These are phyloP conservation scores for Candida corydali DNA, from an alignment of 805 yeast genomes.

Conservation along the genomic window DNA sequence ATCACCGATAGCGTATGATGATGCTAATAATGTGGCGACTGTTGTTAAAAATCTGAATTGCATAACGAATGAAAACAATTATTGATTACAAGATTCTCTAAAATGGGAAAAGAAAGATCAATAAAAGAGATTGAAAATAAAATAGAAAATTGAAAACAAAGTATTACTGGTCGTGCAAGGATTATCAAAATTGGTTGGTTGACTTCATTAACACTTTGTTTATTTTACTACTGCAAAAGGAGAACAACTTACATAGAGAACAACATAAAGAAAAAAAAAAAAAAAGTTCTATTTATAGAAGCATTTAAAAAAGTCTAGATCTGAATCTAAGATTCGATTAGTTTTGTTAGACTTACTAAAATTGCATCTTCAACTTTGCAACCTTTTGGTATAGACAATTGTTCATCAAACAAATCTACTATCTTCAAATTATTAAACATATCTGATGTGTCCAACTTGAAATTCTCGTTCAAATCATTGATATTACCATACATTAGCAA, in stretches of 20 bases:
- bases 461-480: slow-evolving; percentile 51
- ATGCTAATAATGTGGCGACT: slow-evolving; percentile 45
- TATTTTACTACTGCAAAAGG: too few relatives aligned
- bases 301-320: slow-evolving; percentile 1
- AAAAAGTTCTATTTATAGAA: slow-evolving; percentile 6
- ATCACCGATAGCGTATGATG: slow-evolving; percentile 58
- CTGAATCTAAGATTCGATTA: background rate
- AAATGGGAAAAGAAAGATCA: too few relatives aligned
- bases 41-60: slow-evolving; percentile 39
- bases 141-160: background rate
- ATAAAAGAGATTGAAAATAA: background rate
- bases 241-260: too few relatives aligned
- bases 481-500: slow-evolving; percentile 64
- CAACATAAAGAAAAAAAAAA: slow-evolving; percentile 3
- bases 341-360: slow-evolving; percentile 49
- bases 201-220: too few relatives aligned
- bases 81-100: too few relatives aligned
- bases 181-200: too few relatives aligned
- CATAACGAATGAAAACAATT: slow-evolving; percentile 19
- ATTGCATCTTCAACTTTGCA: slow-evolving; percentile 70
- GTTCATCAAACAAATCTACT: slow-evolving; percentile 66
- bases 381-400: slow-evolving; percentile 48
- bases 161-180: too few relatives aligned
- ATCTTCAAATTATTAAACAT: slow-evolving; percentile 50
- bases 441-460: slow-evolving; percentile 42